These are phyloP conservation scores for Mortierella sp. DNA, from an alignment of 371 early-diverging fungal species.

Conservation along the genomic window DNA sequence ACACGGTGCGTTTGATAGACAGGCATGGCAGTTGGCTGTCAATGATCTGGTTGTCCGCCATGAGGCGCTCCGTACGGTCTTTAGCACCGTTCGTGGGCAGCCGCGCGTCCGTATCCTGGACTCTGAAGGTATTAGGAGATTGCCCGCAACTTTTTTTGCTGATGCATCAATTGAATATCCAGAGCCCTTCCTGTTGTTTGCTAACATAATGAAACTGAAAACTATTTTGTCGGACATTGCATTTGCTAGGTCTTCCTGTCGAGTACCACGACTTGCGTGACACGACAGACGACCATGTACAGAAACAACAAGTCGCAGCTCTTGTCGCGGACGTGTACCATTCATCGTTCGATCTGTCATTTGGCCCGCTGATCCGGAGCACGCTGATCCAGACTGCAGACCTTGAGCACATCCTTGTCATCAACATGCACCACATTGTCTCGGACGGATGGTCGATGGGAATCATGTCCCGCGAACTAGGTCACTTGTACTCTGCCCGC, in stretches of 20 bases:
- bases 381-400: background rate
- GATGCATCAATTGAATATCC: too few relatives aligned
- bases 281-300: too few relatives aligned
- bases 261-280: too few relatives aligned
- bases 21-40: slow-evolving; percentile 5
- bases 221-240: too few relatives aligned
- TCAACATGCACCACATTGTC: slow-evolving; percentile 18
- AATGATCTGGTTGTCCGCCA: slow-evolving; percentile 12
- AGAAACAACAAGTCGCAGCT: too few relatives aligned
- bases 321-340: too few relatives aligned
- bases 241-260: too few relatives aligned
- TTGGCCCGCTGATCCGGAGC: slow-evolving; percentile 13
- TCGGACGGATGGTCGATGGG: slow-evolving; percentile 19
- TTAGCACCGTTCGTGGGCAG: slow-evolving; percentile 16
- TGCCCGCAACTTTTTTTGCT: too few relatives aligned
- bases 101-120: slow-evolving; percentile 3
- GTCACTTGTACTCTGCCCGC: slow-evolving; percentile 11
- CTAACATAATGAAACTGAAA: too few relatives aligned
- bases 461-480: slow-evolving; percentile 12
- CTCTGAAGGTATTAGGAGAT: slow-evolving; percentile 12
- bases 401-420: slow-evolving; percentile 5
- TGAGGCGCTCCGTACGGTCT: slow-evolving; percentile 20
- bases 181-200: too few relatives aligned
- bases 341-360: slow-evolving; percentile 4
- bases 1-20: background rate